phyloP scores from a whole-genome alignment of 1,284 basidiomycete species.

The Pyrrhoderma lamaoense region DNA sequence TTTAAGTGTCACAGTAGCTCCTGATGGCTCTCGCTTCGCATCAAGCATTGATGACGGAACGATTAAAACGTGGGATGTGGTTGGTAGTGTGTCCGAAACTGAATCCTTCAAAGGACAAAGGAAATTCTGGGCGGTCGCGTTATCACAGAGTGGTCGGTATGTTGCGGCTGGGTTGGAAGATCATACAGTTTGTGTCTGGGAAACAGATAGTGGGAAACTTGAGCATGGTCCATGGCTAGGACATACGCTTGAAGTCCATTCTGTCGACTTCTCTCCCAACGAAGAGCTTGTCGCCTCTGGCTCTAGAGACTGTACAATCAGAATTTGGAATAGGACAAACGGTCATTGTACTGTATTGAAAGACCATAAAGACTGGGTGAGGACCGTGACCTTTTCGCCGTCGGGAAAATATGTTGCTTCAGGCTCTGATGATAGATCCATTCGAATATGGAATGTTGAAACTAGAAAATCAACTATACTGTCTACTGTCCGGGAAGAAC shows the following conservation, averaged over 20 bases:
- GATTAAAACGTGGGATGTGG: conserved; percentile 1
- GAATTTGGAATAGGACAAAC: too few relatives aligned
- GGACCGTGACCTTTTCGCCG: background rate
- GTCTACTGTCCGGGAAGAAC: too few relatives aligned
- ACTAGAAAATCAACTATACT: too few relatives aligned
- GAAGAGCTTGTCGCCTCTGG: background rate
- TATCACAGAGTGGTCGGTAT: background rate
- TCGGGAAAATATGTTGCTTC: background rate
- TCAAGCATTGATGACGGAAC: conserved; percentile 41
- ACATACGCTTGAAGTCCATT: background rate
- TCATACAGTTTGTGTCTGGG: conserved; percentile 1
- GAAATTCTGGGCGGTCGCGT: background rate
- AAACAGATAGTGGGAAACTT: background rate
- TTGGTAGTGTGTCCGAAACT: background rate
- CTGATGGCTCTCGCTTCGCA: conserved; percentile 42
- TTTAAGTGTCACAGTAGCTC: conserved; percentile 18
- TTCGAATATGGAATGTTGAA: background rate
- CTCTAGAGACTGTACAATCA: background rate
- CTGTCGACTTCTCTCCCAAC: background rate
- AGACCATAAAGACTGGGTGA: background rate
- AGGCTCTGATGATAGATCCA: background rate
- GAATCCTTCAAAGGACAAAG: background rate
- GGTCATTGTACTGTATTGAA: background rate
- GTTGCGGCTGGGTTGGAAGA: background rate
- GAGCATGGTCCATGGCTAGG: background rate